phyloP scores from a whole-genome alignment of 805 yeast genomes.

The Candida montana region DNA sequence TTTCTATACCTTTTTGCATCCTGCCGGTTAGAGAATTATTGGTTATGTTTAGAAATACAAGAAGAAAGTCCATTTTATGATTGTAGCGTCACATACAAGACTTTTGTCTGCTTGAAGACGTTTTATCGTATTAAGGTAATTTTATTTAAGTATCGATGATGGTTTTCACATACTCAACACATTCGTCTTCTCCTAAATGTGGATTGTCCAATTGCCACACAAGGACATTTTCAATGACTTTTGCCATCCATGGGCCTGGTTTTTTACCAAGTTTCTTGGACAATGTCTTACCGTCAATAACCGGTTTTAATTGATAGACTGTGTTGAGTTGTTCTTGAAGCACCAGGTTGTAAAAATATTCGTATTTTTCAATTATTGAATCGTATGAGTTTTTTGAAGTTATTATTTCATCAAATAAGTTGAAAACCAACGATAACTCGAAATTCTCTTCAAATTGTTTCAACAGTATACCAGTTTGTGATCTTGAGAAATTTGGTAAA shows the following conservation, averaged over 20 bases:
- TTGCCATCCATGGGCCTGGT: conserved; percentile 86
- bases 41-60: too few species aligned
- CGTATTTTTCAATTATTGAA: conserved; percentile 10
- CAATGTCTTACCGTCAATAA: conserved; percentile 73
- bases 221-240: conserved; percentile 48
- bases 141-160: conserved; percentile 13
- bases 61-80: too few species aligned
- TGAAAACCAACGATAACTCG: conserved; percentile 35
- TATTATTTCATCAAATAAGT: conserved; percentile 16
- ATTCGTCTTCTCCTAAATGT: conserved; percentile 43
- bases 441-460: conserved; percentile 50
- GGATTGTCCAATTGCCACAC: conserved; percentile 82
- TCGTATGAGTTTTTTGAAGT: neutral
- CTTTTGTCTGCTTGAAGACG: too few species aligned
- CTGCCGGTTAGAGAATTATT: too few species aligned
- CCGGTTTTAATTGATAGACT: conserved; percentile 50
- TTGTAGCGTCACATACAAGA: too few species aligned
- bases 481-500: conserved; percentile 36
- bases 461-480: conserved; percentile 56
- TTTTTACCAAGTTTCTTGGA: conserved; percentile 45
- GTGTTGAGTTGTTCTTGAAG: conserved; percentile 12
- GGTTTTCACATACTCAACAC: conserved; percentile 37
- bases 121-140: neutral
- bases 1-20: neutral
- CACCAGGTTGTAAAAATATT: conserved; percentile 14